Evolutionary conservation across 2,329 filamentous ascomycete genomes (phyloP), one percentile per base, ranked within the genome.

Genomic region (Penicillium sp.): DNA sequence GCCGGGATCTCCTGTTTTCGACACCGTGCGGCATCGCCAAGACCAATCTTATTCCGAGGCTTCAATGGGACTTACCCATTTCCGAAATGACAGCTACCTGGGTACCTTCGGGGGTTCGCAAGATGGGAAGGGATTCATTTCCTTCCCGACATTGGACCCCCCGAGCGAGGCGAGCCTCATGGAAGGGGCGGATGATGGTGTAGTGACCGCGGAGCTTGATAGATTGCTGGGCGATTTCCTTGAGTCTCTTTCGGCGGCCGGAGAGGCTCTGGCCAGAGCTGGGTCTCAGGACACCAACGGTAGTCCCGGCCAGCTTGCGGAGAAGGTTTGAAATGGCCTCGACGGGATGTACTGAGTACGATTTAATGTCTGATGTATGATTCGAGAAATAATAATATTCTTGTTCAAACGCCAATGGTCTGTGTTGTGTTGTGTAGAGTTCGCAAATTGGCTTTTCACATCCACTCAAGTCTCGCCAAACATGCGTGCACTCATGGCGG

Each of bases 171-270:
- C 73, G 48, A 73, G 70, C 31, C 58, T 79, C 55, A 70, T 67
- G 51, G 71, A 72, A 24, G 71, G 69, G 5, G 73, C 71, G 4
- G 68, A 71, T 24, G 72, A 75, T 42, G 60, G 66, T 2, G 63
- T 67, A 8, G 65, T 79, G 13, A 64, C 69, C 5, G 67, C 63
- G 3, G 77, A 79, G 57, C 59, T 79, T 51, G 72, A 75, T 56
- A 64, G 76, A 22, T 56, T 79, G 46, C 61, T 79, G 7, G 71
- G 66, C 31, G 71, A 73, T 45, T 73, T 78, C 52, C 58, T 75
- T 38, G 68, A 67, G 52, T 73, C 73, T 8, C 62, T 78, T 18
- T 67, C 67, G 5, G 70, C 70, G 1, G 75, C 74, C 9, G 69
- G 69, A 4, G 68, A 75, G 52, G 71, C 73, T 11, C 56, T 67